Evolutionary conservation across 1,284 basidiomycete species (phyloP).

Genomic region (Kalmanozyma brasiliensis): DNA sequence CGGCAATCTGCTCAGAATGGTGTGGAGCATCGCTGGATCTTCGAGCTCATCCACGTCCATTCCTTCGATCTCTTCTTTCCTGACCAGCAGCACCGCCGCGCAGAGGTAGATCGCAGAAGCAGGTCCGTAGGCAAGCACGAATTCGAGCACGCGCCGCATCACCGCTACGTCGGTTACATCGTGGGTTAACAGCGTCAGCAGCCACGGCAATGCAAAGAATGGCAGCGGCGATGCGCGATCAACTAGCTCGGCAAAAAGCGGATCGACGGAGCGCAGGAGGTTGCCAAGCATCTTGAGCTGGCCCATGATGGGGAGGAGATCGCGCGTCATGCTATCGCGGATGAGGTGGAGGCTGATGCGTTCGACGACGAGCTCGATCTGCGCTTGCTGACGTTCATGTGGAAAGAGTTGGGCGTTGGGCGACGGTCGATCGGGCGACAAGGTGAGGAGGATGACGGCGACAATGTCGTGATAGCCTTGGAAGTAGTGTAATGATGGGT

Average conservation of each 20-base stretch:
- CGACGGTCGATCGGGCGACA: slow-evolving; percentile 8
- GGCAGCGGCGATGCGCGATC: slow-evolving; percentile 78
- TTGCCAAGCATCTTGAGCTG: slow-evolving; percentile 78
- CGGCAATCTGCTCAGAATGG: slow-evolving; percentile 38
- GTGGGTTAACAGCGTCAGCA: slow-evolving; percentile 89
- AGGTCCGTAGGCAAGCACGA: slow-evolving; percentile 82
- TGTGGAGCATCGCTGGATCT: slow-evolving; percentile 56
- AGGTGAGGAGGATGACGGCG: slow-evolving; percentile 83
- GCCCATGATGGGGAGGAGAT: slow-evolving; percentile 85
- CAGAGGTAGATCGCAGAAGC: slow-evolving; percentile 82
- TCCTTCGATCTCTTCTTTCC: slow-evolving; percentile 19
- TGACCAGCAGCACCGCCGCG: slow-evolving; percentile 72
- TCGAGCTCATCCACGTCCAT: slow-evolving; percentile 28
- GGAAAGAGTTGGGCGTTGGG: slow-evolving; percentile 6
- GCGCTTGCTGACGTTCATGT: slow-evolving; percentile 2
- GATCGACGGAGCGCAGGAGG: slow-evolving; percentile 78
- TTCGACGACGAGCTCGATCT: slow-evolving; percentile 65
- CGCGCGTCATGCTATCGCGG: slow-evolving; percentile 86
- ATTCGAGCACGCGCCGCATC: slow-evolving; percentile 89
- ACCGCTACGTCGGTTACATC: slow-evolving; percentile 75
- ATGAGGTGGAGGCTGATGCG: slow-evolving; percentile 83
- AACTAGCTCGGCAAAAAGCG: slow-evolving; percentile 76
- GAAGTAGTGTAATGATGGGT: slow-evolving; percentile 80
- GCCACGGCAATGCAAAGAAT: slow-evolving; percentile 87
- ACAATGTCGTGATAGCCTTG: slow-evolving; percentile 93